Base-by-base conservation (phyloP, 2,329 filamentous ascomycete species). In the Harringtonia aguacate region DNA sequence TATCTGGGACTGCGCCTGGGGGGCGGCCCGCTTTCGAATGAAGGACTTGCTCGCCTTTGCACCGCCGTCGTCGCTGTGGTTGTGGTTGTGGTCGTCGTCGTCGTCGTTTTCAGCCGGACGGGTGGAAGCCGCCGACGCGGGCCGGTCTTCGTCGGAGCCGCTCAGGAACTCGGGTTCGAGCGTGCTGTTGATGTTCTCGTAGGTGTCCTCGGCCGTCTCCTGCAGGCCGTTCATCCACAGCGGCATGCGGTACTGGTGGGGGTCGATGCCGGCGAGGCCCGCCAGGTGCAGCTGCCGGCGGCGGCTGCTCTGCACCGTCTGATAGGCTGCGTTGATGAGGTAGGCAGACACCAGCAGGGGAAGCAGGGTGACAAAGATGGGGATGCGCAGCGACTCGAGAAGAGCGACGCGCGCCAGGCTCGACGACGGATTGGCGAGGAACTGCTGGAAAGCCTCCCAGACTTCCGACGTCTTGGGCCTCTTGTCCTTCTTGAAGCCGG, bases 251-350 rank as follows among this genome's bases (percentile, higher is more conserved):
- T 94, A 95, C 39, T 78, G 73, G 15, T 76, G 70, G 15, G 85
- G 70, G 43, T 80, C 72, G 43, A 86, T 70, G 7, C 81, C 84
- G 0, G 77, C 77, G 42, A 79, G 68, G 14, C 84, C 84, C 41
- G 72, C 68, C 58, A 90, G 83, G 56, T 97, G 86, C 2, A 86
- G 66, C 44, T 73, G 73, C 45, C 94, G 90, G 35, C 90, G 78
- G 48, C 79, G 75, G 6, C 75, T 73, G 56, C 86, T 94, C 49
- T 79, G 76, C 40, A 86, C 65, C 1, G 81, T 88, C 59, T 95
- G 88, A 27, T 92, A 67, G 7, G 73, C 77, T 1, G 86, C 78
- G 59, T 89, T 94, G 56, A 83, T 58, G 6, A 95, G 66, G 57
- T 86, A 94, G 2, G 80, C 69, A 0, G 81, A 66, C 2, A 84